Base-by-base conservation (phyloP, 164 flowering plant species). In the Taxillus chinensis region DNA sequence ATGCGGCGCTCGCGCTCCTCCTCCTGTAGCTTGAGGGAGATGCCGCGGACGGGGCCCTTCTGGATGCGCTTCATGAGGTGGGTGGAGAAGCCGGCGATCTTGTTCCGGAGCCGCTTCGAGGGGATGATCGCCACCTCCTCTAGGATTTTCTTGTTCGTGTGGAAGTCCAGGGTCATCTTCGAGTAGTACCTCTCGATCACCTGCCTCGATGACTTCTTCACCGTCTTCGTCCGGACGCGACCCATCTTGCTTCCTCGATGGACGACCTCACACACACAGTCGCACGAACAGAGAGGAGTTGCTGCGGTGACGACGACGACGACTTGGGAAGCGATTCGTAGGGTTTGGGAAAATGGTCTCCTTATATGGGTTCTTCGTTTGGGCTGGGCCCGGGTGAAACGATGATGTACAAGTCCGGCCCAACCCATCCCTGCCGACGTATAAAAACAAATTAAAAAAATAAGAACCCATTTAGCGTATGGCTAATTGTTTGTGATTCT, bases 51-150 rank as follows among this genome's bases (percentile, higher is more conserved):
- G 0, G 89, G 88, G 2, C 92, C 91, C 57, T 78, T 77, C 67
- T 86, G 89, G 63, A 84, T 83, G 5, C 89, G 78, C 83, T 82
- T 86, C 92, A 86, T 86, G 7, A 84, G 67, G 55, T 86, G 92
- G 62, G 92, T 86, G 3, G 89, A 80, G 77, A 83, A 86, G 0
- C 92, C 92, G 14, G 89, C 92, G 51, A 86, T 86, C 85, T 86
- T 86, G 84, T 86, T 86, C 55, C 85, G 86, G 54, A 86, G 92
- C 8, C 89, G 77, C 77, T 86, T 83, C 7, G 89, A 79, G 0
- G 86, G 89, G 73, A 86, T 86, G 71, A 86, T 82, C 10, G 89
- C 89, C 0, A 86, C 86, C 64, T 86, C 92, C n/a, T 80, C 85
- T 11, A 86, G 66, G 65, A 83, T 61, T 80, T 83, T 86, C 81